Evolutionary conservation across 2,329 filamentous ascomycete genomes (phyloP), one percentile per base, ranked within the genome.

Genomic region (Clarireedia paspali): DNA sequence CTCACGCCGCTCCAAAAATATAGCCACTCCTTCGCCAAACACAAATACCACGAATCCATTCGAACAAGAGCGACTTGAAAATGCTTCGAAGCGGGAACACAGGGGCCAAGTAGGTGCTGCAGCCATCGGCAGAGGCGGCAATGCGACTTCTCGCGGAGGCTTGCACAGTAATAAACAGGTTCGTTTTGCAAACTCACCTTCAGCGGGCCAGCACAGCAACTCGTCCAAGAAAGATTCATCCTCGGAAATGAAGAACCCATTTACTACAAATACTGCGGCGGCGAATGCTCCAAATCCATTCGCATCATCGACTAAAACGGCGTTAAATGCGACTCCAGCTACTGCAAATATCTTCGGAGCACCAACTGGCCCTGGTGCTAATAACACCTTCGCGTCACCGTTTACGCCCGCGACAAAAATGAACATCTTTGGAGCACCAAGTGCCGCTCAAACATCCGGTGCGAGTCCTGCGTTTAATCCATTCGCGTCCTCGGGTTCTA

Each of bases 81-180:
- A 70, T 66, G 67, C 66, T 38, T 63, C 68, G 24, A 69, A 67
- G 56, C 62, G 68, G 39, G 57, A 61, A 46, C 63, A 66, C 44
- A 55, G 63, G 53, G 61, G 61, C 24, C 57, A 63, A 47, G 63
- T 57, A 36, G 59, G 57, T 26, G 57, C 56, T 38, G 58, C 57
- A 47, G 47, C 45, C 39, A 66, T 60, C 40, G 57, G 54, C 20
- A 53, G 63, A 58, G 63, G 64, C 3, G 55, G 58, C 23, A 57
- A 61, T 58, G 63, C 60, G n/a, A 42, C 50, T n/a, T 50, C 53
- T 30, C 54, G 59, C 53, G 51, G 57, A 26, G 53, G 48, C 20
- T 50, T 50, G n/a, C 60, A 56, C 26, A 53, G 23, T 47, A 64
- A 62, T 54, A 68, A 66, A 54, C 57, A 58, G 38, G 64, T 67